Percentiles rank a stretch among this genome's conserved stretches.
These are phyloP conservation scores for Piper betle DNA, from an alignment of 164 flowering plant species.

Conservation along the genomic window DNA sequence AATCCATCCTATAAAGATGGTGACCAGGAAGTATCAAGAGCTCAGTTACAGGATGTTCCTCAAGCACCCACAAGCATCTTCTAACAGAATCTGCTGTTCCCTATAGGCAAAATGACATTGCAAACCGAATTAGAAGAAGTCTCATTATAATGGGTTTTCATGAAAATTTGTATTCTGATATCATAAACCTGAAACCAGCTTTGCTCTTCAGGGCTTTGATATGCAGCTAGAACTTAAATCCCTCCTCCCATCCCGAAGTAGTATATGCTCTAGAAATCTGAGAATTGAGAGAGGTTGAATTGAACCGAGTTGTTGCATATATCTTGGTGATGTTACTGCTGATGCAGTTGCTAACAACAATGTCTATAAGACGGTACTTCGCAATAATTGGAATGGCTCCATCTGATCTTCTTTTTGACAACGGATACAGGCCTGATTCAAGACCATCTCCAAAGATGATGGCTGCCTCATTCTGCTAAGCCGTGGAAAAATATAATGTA, in stretches of 20 bases:
- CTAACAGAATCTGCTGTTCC: slow-evolving; percentile 87
- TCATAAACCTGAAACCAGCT: slow-evolving; percentile 61
- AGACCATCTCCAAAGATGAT: slow-evolving; percentile 64
- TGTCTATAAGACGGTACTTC: slow-evolving; percentile 70
- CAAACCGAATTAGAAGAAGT: not conserved
- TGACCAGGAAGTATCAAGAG: slow-evolving; percentile 73
- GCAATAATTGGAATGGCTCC: slow-evolving; percentile 73
- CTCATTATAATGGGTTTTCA: not conserved
- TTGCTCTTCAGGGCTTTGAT: slow-evolving; percentile 55
- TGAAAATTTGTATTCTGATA: not conserved
- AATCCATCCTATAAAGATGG: slow-evolving; percentile 88
- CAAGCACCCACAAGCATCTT: slow-evolving; percentile 65
- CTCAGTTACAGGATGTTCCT: slow-evolving; percentile 49
- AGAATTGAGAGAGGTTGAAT: slow-evolving; percentile 80
- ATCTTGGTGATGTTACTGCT: slow-evolving; percentile 66
- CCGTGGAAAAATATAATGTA: not conserved
- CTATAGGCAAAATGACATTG: slow-evolving; percentile 16
- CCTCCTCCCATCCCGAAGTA: slow-evolving; percentile 38
- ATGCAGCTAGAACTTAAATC: slow-evolving; percentile 72
- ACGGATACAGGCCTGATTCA: slow-evolving; percentile 48
- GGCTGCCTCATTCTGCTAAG: slow-evolving; percentile 53
- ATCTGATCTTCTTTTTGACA: slow-evolving; percentile 63
- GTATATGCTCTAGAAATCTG: slow-evolving; percentile 71
- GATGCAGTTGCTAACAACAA: slow-evolving; percentile 81
- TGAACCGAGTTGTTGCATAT: slow-evolving; percentile 75